These are phyloP conservation scores for Taxillus chinensis DNA, from an alignment of 164 flowering plant genomes.

Conservation along the genomic window DNA sequence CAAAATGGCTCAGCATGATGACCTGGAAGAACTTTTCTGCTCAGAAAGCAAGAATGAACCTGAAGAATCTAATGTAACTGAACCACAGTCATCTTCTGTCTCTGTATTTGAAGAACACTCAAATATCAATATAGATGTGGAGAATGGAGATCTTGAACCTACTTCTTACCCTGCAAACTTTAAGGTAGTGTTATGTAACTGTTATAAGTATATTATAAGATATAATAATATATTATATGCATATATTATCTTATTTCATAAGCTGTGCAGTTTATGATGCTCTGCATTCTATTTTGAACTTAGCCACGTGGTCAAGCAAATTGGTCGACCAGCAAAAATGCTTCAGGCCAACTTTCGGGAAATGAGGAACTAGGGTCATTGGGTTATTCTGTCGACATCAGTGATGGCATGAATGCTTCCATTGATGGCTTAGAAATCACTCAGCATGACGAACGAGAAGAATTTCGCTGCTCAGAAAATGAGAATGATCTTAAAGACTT, in stretches of 20 bases:
- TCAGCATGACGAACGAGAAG: constrained; percentile 13
- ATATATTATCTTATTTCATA: too few species aligned
- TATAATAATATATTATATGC: background rate
- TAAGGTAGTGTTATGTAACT: constrained; percentile 11
- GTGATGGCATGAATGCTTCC: constrained; percentile 15
- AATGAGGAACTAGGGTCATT: constrained; percentile 13
- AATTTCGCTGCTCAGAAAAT: constrained; percentile 2
- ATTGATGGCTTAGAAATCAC: constrained; percentile 3
- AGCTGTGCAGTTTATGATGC: constrained; percentile 1
- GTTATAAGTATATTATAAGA: background rate
- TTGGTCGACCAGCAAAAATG: constrained; percentile 8
- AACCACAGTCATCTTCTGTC: constrained; percentile 14
- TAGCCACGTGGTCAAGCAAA: constrained; percentile 14
- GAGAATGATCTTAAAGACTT: constrained; percentile 5
- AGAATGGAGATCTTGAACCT: constrained; percentile 9
- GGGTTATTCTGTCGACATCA: constrained; percentile 5
- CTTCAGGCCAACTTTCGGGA: constrained; percentile 7
- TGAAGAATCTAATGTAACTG: constrained; percentile 1
- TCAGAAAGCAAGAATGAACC: constrained; percentile 7
- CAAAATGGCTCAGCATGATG: constrained; percentile 13
- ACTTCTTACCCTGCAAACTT: constrained; percentile 7
- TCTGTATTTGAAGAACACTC: constrained; percentile 7
- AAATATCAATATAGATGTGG: constrained; percentile 1
- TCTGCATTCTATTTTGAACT: constrained; percentile 3
- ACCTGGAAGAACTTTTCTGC: constrained; percentile 3